Base-by-base conservation (phyloP, 768 basidiomycete genomes). In the Hysterangium stoloniferum region DNA sequence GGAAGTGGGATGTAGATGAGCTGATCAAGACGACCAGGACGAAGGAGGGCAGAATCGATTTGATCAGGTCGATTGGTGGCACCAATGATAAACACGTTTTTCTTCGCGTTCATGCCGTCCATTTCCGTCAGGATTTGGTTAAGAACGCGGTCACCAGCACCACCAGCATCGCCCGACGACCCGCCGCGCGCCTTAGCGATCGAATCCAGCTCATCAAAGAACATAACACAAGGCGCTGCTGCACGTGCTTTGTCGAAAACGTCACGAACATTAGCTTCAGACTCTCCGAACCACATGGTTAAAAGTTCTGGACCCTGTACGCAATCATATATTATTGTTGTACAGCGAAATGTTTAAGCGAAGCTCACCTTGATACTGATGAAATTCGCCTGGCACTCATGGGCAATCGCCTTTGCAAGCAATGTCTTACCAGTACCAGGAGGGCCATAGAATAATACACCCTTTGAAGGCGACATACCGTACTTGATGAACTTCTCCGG, bases 401-500 rank as follows among this genome's bases (percentile, higher is more conserved):
- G 94, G 59, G 96, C 96, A 63, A 98, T 97, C 53, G 96, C 96
- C 73, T 98, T 99, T 49, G 96, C 96, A 50, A 99, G 79, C 59
- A 99, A 65, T 19, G 96, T 99, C 75, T 99, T 99, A 87, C 96
- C 96, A 56, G 96, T 99, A 79, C 96, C 96, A 58, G 96, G 96
- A 65, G 96, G 96, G 38, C 96, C 96, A 67, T 98, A 99, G 80
- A 99, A 99, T 61, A 99, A 70, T 40, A 99, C 96, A 82, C 96
- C 96, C 75, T 98, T 98, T 29, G 92, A 95, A 4, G 96, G 95
- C 24, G 91, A 92, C 96, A 99, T 98, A 59, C 96, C 96, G 62
- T 99, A 99, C 75, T 99, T 99, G 85, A 99, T 77, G 92, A 98
- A 99, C 75, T 99, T 99, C 67, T 99, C 96, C 54, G 96, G 96